Evolutionary conservation across 352 stramenopile genomes (phyloP).

Genomic region (Phytophthora cactorum): DNA sequence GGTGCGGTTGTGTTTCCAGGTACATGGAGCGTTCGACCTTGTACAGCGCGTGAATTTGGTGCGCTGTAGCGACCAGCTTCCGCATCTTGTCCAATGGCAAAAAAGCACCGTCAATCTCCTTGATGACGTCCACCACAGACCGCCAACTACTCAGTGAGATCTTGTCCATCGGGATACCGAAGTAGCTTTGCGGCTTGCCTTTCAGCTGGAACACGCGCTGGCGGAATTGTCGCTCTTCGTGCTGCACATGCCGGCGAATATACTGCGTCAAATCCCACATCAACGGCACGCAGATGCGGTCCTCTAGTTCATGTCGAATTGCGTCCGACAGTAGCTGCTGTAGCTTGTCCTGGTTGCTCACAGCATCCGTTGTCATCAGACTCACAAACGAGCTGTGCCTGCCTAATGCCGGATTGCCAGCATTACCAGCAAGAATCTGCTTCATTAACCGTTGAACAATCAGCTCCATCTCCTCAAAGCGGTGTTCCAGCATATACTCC

Average conservation of each 20-base stretch:
- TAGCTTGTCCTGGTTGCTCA: slow-evolving; percentile 78
- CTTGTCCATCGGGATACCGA: slow-evolving; percentile 80
- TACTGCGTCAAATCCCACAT: slow-evolving; percentile 64
- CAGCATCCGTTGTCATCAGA: slow-evolving; percentile 57
- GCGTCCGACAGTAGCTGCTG: slow-evolving; percentile 82
- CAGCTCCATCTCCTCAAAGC: slow-evolving; percentile 77
- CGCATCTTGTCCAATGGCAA: slow-evolving; percentile 86
- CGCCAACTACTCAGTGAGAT: slow-evolving; percentile 83
- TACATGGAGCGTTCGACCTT: slow-evolving; percentile 65
- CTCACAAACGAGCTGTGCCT: slow-evolving; percentile 77
- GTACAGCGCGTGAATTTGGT: slow-evolving; percentile 79
- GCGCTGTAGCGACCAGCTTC: slow-evolving; percentile 73
- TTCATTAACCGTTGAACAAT: slow-evolving; percentile 74
- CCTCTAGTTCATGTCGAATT: slow-evolving; percentile 85
- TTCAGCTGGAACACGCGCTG: slow-evolving; percentile 68
- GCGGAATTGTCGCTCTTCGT: slow-evolving; percentile 81
- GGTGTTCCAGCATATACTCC: slow-evolving; percentile 89
- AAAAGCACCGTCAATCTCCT: slow-evolving; percentile 85
- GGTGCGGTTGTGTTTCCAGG: slow-evolving; percentile 28
- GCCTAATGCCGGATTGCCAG: slow-evolving; percentile 21
- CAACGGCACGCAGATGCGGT: slow-evolving; percentile 80
- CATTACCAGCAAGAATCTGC: slow-evolving; percentile 30
- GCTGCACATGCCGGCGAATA: slow-evolving; percentile 53
- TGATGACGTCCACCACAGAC: slow-evolving; percentile 72
- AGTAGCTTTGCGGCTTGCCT: slow-evolving; percentile 82